phyloP scores from a whole-genome alignment of 257 asterid genomes.

The Plectranthus barbatus region DNA sequence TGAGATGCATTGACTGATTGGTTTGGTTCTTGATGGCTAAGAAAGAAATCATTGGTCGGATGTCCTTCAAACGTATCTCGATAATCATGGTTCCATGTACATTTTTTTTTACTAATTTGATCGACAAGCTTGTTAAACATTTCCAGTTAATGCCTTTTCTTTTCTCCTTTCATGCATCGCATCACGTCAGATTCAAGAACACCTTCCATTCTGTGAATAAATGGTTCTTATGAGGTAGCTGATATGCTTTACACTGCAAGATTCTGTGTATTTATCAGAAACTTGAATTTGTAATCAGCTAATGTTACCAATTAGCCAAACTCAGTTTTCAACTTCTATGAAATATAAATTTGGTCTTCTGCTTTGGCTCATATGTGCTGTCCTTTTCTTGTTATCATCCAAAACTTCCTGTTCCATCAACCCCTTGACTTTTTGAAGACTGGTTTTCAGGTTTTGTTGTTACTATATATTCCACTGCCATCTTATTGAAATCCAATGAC shows the following conservation, averaged over 20 bases:
- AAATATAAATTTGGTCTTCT: background rate
- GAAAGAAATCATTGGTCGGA: background rate
- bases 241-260: background rate
- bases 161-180: background rate
- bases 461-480: constrained; percentile 63
- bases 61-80: background rate
- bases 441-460: constrained; percentile 60
- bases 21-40: constrained; percentile 2
- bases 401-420: background rate
- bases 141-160: background rate
- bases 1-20: background rate
- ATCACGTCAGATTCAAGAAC: background rate
- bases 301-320: background rate
- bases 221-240: constrained; percentile 4
- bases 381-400: background rate
- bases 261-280: constrained; percentile 1
- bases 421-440: constrained; percentile 2
- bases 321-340: constrained; percentile 5
- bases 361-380: background rate
- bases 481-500: constrained; percentile 85
- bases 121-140: background rate
- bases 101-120: no score
- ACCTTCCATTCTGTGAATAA: background rate
- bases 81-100: background rate
- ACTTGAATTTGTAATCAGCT: constrained; percentile 1